phyloP scores from a whole-genome alignment of 1,284 basidiomycete species.

The Fomitopsis schrenkii region DNA sequence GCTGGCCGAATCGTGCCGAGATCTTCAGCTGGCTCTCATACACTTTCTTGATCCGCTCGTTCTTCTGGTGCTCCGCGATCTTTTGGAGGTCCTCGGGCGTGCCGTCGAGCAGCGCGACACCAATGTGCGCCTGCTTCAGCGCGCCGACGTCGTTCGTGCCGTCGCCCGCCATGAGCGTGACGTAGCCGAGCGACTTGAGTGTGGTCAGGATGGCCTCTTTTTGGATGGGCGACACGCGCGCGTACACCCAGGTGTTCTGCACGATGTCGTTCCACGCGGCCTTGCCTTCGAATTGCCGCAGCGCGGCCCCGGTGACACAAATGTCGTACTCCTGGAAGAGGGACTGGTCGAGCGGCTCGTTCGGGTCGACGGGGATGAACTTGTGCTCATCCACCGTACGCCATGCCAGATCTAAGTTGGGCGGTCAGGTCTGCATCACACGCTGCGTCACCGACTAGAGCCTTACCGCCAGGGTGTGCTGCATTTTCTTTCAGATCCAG shows the following conservation, averaged over 20 bases:
- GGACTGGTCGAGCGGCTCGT: slow-evolving; percentile 69
- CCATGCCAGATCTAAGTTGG: slow-evolving; percentile 74
- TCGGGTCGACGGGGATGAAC: slow-evolving; percentile 78
- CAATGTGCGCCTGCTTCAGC: slow-evolving; percentile 93
- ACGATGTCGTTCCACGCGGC: slow-evolving; percentile 76
- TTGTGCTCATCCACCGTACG: slow-evolving; percentile 88
- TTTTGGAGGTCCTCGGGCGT: slow-evolving; percentile 87
- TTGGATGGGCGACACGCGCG: slow-evolving; percentile 91
- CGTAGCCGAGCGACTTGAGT: slow-evolving; percentile 83
- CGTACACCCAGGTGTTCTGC: slow-evolving; percentile 95
- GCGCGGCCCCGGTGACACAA: slow-evolving; percentile 89
- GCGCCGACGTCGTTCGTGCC: slow-evolving; percentile 98
- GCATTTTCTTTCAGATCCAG: slow-evolving; percentile 86
- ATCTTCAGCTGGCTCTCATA: slow-evolving; percentile 93
- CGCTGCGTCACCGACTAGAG: neutral
- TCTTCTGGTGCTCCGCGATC: slow-evolving; percentile 87
- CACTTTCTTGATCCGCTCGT: slow-evolving; percentile 90
- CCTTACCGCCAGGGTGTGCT: slow-evolving; percentile 57
- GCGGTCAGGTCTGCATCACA: neutral
- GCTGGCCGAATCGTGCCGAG: slow-evolving; percentile 84
- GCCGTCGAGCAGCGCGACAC: slow-evolving; percentile 89
- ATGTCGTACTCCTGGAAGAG: slow-evolving; percentile 88
- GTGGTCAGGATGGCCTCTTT: slow-evolving; percentile 92
- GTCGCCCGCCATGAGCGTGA: slow-evolving; percentile 94
- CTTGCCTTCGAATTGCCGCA: slow-evolving; percentile 74